These are phyloP conservation scores for Fistulinella prunicolor DNA, from an alignment of 768 basidiomycete genomes.

Conservation along the genomic window DNA sequence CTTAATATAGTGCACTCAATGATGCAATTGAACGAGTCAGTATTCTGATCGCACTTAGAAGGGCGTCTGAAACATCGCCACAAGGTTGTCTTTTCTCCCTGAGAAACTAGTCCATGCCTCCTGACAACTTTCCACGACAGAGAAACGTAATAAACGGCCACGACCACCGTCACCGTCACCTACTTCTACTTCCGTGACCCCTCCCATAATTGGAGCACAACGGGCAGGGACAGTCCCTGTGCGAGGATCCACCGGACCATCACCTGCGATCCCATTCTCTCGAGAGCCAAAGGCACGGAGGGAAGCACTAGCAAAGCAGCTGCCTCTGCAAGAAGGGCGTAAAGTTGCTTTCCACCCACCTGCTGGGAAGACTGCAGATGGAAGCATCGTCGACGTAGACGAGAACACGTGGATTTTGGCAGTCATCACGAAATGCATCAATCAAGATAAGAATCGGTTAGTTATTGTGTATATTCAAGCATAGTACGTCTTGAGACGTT, in stretches of 20 bases:
- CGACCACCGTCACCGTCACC: conserved; percentile 66
- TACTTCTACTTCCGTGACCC: conserved; percentile 43
- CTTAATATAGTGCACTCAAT: conserved; percentile 57
- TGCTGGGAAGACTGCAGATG: conserved; percentile 46
- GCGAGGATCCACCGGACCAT: conserved; percentile 60
- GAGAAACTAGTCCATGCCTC: background rate
- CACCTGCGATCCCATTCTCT: conserved; percentile 47
- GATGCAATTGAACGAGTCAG: conserved; percentile 66
- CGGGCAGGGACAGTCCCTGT: conserved; percentile 21
- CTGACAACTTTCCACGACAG: conserved; percentile 29
- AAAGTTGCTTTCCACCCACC: conserved; percentile 82
- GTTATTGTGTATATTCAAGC: conserved; percentile 6
- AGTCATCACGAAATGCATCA: conserved; percentile 65
- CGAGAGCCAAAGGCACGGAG: conserved; percentile 68
- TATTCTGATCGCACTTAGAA: conserved; percentile 69
- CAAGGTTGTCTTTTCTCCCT: conserved; percentile 49
- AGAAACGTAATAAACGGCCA: conserved; percentile 78
- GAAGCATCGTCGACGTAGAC: conserved; percentile 50
- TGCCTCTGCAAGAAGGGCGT: conserved; percentile 68
- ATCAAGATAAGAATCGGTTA: conserved; percentile 68
- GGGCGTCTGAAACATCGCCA: conserved; percentile 58
- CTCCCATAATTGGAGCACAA: conserved; percentile 19
- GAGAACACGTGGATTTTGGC: conserved; percentile 76
- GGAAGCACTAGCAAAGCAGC: conserved; percentile 57
- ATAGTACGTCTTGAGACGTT: background rate